Base-by-base conservation (phyloP, 495 filamentous ascomycete species). In the Cercophora scortea region DNA sequence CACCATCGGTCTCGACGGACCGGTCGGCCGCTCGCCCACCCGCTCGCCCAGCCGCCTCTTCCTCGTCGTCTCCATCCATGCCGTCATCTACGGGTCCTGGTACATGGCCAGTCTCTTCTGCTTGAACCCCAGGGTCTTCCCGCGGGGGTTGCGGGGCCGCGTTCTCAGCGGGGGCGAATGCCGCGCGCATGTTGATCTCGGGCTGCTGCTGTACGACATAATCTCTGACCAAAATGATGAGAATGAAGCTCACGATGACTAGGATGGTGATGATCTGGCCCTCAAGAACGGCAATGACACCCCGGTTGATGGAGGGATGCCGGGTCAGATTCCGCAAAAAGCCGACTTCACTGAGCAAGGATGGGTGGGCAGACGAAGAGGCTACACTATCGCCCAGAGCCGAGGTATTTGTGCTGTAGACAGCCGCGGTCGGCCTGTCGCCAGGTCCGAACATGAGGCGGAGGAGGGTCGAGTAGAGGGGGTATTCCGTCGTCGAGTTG, bases 171-270 rank as follows among this genome's bases (percentile, higher is more conserved):
- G 71, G 71, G 16, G 72, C 74, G 58, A 79, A 78, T 13, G 71
- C 76, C 19, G 75, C 77, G 8, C 78, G 74, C 74, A 80, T 77
- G 56, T 80, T 79, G 59, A 86, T 73, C 54, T 87, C 86, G 9
- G 90, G 91, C 62, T 96, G 94, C 63, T 97, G 93, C 61, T 97
- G 92, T 6, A 97, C 90, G 39, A 99, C 93, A 82, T 95, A 99
- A 69, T 99, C 93, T 15, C 93, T 77, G 47, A 99, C 96, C 15
- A 99, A 71, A 57, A 99, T 96, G 40, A 99, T 83, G 34, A 99
- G 70, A 47, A 99, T 95, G 65, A 97, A 97, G 44, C 84, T 87
- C 47, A 91, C 75, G 7, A 99, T 91, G 34, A 97, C 88, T 12
- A 92, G 72, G 1, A 95, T 67, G 8, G 92, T 96, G 54, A 99